Base-by-base conservation (phyloP, 2,329 filamentous ascomycete species). In the Zalaria sp. region DNA sequence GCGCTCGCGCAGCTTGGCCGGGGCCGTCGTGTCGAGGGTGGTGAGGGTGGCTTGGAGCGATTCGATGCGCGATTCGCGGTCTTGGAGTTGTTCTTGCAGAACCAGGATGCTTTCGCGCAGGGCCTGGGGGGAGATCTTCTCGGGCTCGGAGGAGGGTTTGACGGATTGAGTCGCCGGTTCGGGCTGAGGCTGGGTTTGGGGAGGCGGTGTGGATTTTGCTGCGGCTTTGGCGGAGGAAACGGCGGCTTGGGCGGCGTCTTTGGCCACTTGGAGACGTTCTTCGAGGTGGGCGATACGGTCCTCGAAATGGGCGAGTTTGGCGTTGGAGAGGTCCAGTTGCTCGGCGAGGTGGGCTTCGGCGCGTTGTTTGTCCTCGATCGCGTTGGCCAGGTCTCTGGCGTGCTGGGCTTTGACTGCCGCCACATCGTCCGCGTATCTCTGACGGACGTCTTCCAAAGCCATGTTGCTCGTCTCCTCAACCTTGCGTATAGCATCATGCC, bases 91-190 rank as follows among this genome's bases (percentile, higher is more conserved):
- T 60, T 96, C 89, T 63, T 98, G 91, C 26, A 98, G 71, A 11
- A 95, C 91, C 63, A 93, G 79, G 56, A 98, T 95, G 1, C 88
- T 94, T 62, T 98, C 91, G 27, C 91, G 82, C 28, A 98, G 74
- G 5, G 91, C 91, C 62, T 96, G 89, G 1, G 88, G 85, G 2
- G 89, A 95, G 44, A 95, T 85, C 69, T 83, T 93, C 59, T 91
- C 86, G 0, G 85, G 83, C 3, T 79, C 56, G 27, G 56, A 51
- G 50, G 59, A 64, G 18, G 18, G 18, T 18, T 18, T 18, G 18
- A 18, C 18, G 18, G 18, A 18, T 18, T 18, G 18, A 27, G 60
- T 54, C 35, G 62, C 58, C 3, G 49, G 43, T 9, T 48, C 31
- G 5, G 49, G 41, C 5, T 43, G 40, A 27, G 49, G 45, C 9